Conservation (phyloP, 768 basidiomycete species). For the Lyophyllum semitale region DNA sequence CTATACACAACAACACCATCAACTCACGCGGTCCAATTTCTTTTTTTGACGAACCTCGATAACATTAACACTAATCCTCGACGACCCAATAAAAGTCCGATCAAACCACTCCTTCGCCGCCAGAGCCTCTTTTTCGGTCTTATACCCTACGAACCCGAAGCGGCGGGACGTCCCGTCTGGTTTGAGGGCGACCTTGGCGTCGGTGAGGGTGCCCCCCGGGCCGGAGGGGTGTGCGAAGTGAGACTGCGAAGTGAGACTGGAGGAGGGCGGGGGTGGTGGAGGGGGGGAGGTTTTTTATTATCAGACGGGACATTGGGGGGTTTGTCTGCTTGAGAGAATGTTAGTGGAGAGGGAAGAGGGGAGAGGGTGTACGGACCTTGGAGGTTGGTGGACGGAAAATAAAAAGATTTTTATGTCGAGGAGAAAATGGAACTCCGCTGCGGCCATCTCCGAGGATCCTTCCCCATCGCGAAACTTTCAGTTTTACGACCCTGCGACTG, state of each 20-base stretch:
- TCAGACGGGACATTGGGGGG: slow-evolving; percentile 78
- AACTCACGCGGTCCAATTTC: too few relatives aligned
- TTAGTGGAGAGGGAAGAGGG: too few relatives aligned
- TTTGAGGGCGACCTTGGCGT: slow-evolving; percentile 79
- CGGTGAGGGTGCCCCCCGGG: slow-evolving; percentile 77
- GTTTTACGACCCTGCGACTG: too few relatives aligned
- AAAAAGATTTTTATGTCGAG: slow-evolving; percentile 14
- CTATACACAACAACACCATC: slow-evolving; percentile 38
- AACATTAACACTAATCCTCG: slow-evolving; percentile 71
- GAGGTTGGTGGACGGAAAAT: slow-evolving; percentile 20
- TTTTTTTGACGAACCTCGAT: slow-evolving; percentile 79
- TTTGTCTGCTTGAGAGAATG: neutral
- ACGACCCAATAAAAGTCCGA: slow-evolving; percentile 79
- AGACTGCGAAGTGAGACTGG: too few relatives aligned
- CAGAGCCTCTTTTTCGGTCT: slow-evolving; percentile 72
- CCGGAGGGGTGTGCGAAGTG: slow-evolving; percentile 67
- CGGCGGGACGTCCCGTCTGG: slow-evolving; percentile 78
- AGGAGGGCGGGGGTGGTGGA: slow-evolving; percentile 68
- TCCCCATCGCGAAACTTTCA: too few relatives aligned
- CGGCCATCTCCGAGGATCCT: slow-evolving; percentile 24
- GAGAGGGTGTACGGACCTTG: slow-evolving; percentile 20
- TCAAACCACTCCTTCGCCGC: slow-evolving; percentile 84
- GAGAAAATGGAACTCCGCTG: slow-evolving; percentile 19
- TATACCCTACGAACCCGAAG: slow-evolving; percentile 94
- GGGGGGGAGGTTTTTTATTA: slow-evolving; percentile 78